Percentiles rank a stretch among this genome's conserved stretches.
Conservation (phyloP, 257 asterid genomes). For the Gentiana dahurica region DNA sequence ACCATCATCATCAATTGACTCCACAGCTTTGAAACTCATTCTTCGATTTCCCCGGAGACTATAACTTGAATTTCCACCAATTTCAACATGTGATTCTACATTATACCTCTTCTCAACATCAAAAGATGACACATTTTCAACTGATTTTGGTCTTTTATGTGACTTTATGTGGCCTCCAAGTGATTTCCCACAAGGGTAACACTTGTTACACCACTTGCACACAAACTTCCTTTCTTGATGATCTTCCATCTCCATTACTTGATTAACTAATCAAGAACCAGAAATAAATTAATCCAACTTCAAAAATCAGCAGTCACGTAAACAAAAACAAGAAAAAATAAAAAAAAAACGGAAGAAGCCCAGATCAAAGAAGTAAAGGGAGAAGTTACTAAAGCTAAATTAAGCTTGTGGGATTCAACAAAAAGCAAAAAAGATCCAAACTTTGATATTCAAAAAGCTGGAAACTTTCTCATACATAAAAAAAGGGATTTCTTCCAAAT, state of each 20-base stretch:
- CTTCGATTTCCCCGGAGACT: constrained; percentile 79
- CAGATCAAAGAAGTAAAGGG: constrained; percentile 27
- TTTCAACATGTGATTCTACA: constrained; percentile 9
- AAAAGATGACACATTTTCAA: constrained; percentile 33
- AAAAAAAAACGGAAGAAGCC: constrained; percentile 9
- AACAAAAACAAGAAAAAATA: constrained; percentile 12
- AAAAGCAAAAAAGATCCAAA: constrained; percentile 36
- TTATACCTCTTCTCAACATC: constrained; percentile 9
- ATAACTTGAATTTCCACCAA: constrained; percentile 46
- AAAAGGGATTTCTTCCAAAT: constrained; percentile 22
- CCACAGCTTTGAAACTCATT: constrained; percentile 70
- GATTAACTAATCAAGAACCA: not conserved
- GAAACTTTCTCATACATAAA: constrained; percentile 1
- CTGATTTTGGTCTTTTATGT: constrained; percentile 49
- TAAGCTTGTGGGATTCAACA: constrained; percentile 29
- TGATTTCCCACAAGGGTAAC: constrained; percentile 72
- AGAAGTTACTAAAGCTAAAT: constrained; percentile 17
- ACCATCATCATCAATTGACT: constrained; percentile 23
- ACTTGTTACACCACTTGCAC: constrained; percentile 47
- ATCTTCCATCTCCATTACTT: constrained; percentile 6
- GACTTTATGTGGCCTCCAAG: constrained; percentile 86
- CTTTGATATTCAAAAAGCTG: constrained; percentile 18
- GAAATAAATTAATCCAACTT: too few species aligned
- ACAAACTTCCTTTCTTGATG: constrained; percentile 14
- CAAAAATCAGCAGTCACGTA: not conserved